A percentile compares a stretch with the other conserved stretches of the same genome.
phyloP scores from a whole-genome alignment of 2,329 filamentous ascomycete genomes.

The Alternaria tenuissima region DNA sequence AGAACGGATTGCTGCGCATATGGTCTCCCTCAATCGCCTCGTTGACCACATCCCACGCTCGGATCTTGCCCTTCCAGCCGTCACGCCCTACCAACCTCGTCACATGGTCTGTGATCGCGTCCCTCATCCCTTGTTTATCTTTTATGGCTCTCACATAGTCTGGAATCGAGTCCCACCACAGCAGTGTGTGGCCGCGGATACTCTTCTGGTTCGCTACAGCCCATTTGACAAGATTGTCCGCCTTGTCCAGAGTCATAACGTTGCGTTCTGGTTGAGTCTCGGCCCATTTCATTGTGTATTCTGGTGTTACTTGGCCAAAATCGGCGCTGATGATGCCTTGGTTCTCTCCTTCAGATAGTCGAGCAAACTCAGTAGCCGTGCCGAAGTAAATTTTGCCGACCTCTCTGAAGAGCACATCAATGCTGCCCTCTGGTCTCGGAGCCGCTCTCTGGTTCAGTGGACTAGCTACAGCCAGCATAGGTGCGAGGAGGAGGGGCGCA shows the following conservation, averaged over 20 bases:
- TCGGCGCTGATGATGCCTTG: neutral
- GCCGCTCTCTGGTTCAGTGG: neutral
- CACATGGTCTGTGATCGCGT: neutral
- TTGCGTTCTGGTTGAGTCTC: neutral
- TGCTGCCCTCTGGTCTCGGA: neutral
- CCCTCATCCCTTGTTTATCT: neutral
- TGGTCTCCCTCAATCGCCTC: neutral
- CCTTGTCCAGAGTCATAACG: neutral
- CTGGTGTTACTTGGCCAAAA: neutral
- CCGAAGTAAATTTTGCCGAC: neutral
- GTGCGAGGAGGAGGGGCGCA: neutral
- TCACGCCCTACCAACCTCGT: neutral
- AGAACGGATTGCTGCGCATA: neutral
- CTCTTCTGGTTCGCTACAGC: neutral
- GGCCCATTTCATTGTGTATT: neutral
- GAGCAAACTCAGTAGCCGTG: neutral
- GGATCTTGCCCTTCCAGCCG: neutral
- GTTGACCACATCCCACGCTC: neutral
- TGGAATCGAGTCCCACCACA: neutral
- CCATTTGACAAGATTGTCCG: neutral
- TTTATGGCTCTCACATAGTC: neutral
- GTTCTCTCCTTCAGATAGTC: neutral
- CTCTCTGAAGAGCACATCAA: neutral
- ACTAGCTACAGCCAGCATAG: neutral
- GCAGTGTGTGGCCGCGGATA: neutral